These are phyloP conservation scores for Urtica urens DNA, from an alignment of 306 rosid genomes.

Conservation along the genomic window DNA sequence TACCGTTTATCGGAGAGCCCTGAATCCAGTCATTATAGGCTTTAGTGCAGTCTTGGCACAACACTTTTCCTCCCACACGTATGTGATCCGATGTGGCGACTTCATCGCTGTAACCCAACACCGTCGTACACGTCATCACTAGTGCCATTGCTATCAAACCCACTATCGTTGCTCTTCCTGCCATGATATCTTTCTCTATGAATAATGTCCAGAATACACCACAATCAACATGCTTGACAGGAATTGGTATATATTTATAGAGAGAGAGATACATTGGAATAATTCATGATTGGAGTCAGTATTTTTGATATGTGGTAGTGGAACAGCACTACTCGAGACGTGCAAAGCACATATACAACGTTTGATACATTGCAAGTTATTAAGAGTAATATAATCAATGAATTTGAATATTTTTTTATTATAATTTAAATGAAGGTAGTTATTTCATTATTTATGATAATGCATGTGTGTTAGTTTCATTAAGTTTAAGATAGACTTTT, in stretches of 20 bases:
- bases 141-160: conserved; percentile 22
- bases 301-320: conserved; percentile 10
- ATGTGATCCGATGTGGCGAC: conserved; percentile 14
- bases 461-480: no score
- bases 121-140: conserved; percentile 19
- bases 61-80: conserved; percentile 55
- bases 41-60: conserved; percentile 76
- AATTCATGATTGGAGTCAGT: neutral
- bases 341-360: conserved; percentile 31
- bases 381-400: no score
- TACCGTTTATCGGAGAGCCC: conserved; percentile 64
- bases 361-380: no score
- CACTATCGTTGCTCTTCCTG: conserved; percentile 20
- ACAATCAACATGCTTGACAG: neutral
- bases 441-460: no score
- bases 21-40: conserved; percentile 64
- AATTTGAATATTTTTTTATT: no score
- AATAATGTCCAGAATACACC: neutral
- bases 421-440: no score
- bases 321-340: conserved; percentile 35
- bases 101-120: conserved; percentile 16
- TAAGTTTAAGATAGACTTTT: no score
- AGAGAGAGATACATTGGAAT: neutral
- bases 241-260: conserved; percentile 2
- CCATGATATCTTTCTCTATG: neutral